Conservation (phyloP, 768 basidiomycete species). For the Amanita thiersii region DNA sequence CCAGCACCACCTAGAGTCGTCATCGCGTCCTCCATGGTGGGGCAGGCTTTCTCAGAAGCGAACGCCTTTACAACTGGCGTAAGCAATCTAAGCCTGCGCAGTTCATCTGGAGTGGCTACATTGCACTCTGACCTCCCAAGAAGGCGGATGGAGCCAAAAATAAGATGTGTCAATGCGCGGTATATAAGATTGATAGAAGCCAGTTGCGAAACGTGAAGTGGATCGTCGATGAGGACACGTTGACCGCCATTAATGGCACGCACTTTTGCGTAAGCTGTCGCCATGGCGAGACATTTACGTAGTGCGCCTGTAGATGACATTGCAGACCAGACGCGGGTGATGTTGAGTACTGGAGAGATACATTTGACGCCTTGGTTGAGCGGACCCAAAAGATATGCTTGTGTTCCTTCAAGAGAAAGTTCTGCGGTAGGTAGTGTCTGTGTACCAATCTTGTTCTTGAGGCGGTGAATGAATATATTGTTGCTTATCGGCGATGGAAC, state of each 20-base stretch:
- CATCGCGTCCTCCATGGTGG: constrained; percentile 71
- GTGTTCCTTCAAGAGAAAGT: constrained; percentile 48
- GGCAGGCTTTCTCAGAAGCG: constrained; percentile 51
- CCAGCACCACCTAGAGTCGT: constrained; percentile 66
- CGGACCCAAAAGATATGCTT: constrained; percentile 56
- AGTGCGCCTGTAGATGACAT: constrained; percentile 47
- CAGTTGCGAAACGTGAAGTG: constrained; percentile 58
- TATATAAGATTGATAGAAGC: constrained; percentile 55
- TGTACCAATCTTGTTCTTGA: constrained; percentile 78
- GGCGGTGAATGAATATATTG: constrained; percentile 59
- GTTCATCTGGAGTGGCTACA: constrained; percentile 39
- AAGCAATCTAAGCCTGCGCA: constrained; percentile 47
- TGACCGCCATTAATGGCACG: constrained; percentile 46
- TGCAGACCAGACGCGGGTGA: constrained; percentile 66
- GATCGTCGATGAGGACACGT: constrained; percentile 41
- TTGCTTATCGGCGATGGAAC: constrained; percentile 45
- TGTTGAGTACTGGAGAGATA: constrained; percentile 67
- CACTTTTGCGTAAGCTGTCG: constrained; percentile 54
- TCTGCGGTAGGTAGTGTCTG: constrained; percentile 71
- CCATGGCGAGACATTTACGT: constrained; percentile 57
- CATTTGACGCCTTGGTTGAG: constrained; percentile 54
- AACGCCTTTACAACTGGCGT: constrained; percentile 70
- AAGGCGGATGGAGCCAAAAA: constrained; percentile 49
- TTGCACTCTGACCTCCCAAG: constrained; percentile 58
- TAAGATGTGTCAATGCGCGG: constrained; percentile 55